A percentile compares a stretch with the other conserved stretches of the same genome.
phyloP scores from a whole-genome alignment of 2,329 filamentous ascomycete species.

The Venturia pyrina region DNA sequence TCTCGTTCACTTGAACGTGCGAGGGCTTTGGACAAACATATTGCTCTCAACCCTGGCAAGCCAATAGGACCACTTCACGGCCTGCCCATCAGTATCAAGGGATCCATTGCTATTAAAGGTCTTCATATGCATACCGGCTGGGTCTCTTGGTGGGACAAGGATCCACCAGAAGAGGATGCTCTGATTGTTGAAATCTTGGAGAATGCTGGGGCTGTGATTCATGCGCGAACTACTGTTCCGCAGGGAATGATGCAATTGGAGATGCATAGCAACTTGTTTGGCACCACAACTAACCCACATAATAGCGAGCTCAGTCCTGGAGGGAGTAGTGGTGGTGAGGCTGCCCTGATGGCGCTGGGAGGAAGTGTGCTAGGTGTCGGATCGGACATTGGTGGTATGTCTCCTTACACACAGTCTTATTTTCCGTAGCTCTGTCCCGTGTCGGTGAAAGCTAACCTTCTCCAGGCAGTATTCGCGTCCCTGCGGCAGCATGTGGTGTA shows the following conservation, averaged over 20 bases:
- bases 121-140: slow-evolving; percentile 40
- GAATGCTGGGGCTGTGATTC: slow-evolving; percentile 41
- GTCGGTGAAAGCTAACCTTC: slow-evolving; percentile 16
- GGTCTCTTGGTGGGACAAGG: slow-evolving; percentile 37
- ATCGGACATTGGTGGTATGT: slow-evolving; percentile 41
- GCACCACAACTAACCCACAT: slow-evolving; percentile 44
- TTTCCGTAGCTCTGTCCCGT: slow-evolving; percentile 16
- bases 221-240: slow-evolving; percentile 43
- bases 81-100: slow-evolving; percentile 42
- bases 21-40: slow-evolving; percentile 31
- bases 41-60: slow-evolving; percentile 20
- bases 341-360: slow-evolving; percentile 41
- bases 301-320: slow-evolving; percentile 42
- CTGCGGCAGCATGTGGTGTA: slow-evolving; percentile 38
- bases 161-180: slow-evolving; percentile 35
- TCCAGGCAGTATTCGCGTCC: slow-evolving; percentile 37
- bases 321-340: slow-evolving; percentile 48
- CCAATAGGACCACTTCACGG: slow-evolving; percentile 38
- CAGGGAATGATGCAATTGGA: slow-evolving; percentile 46
- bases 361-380: slow-evolving; percentile 45
- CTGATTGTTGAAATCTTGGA: slow-evolving; percentile 38
- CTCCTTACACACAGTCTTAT: slow-evolving; percentile 13
- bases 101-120: slow-evolving; percentile 41
- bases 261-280: slow-evolving; percentile 40
- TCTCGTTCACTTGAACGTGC: slow-evolving; percentile 31